Evolutionary conservation across 495 filamentous ascomycete genomes (phyloP).

Genomic region (Penicillium ochrochloron): DNA sequence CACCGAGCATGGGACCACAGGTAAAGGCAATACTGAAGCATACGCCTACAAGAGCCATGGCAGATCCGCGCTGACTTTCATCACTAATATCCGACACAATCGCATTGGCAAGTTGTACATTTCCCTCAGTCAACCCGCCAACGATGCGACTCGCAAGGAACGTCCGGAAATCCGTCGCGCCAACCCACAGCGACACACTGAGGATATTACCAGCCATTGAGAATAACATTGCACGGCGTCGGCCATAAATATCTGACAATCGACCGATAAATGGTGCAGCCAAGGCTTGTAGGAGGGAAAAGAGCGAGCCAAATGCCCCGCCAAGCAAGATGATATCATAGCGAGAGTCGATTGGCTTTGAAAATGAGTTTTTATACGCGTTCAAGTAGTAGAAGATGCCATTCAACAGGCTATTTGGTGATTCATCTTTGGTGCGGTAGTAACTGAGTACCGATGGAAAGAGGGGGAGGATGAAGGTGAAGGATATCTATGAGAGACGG

Average conservation of each 20-base stretch:
- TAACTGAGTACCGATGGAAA: slow-evolving; percentile 91
- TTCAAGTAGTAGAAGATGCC: slow-evolving; percentile 79
- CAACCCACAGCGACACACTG: slow-evolving; percentile 87
- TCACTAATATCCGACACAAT: slow-evolving; percentile 94
- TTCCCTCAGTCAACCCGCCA: slow-evolving; percentile 89
- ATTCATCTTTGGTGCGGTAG: slow-evolving; percentile 70
- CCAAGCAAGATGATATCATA: slow-evolving; percentile 95
- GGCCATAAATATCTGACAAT: slow-evolving; percentile 84
- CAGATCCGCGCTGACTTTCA: slow-evolving; percentile 73
- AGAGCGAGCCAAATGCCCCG: slow-evolving; percentile 85
- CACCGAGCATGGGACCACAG: not conserved
- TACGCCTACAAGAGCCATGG: slow-evolving; percentile 90
- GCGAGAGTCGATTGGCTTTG: slow-evolving; percentile 85
- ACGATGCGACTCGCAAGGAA: slow-evolving; percentile 88
- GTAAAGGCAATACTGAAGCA: slow-evolving; percentile 12
- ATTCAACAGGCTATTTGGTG: slow-evolving; percentile 64
- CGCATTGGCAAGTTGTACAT: slow-evolving; percentile 89
- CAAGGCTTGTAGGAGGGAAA: slow-evolving; percentile 86
- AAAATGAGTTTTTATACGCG: slow-evolving; percentile 87
- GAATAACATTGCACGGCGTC: slow-evolving; percentile 80
- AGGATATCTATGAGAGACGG: slow-evolving; percentile 63
- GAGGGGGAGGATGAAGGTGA: slow-evolving; percentile 92
- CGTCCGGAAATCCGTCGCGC: slow-evolving; percentile 88
- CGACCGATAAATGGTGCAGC: slow-evolving; percentile 87
- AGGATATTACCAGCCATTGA: slow-evolving; percentile 90